Base-by-base conservation (phyloP, 2,329 filamentous ascomycete species). In the Eutypa lata region DNA sequence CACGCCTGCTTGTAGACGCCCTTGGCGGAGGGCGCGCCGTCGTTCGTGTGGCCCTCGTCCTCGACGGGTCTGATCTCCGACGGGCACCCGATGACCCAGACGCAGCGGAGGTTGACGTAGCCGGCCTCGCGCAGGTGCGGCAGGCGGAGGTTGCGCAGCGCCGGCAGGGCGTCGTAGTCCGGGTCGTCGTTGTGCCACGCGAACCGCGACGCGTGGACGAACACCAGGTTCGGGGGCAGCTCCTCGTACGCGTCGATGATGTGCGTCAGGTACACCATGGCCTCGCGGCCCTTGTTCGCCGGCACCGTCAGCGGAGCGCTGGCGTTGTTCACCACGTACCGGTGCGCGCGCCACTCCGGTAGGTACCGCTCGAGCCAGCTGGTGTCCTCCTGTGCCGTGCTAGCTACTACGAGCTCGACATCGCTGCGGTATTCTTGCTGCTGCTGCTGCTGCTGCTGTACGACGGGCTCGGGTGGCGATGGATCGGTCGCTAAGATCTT, bases 81-180 rank as follows among this genome's bases (percentile, higher is more conserved):
- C 3, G 77, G 74, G 56, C 83, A 86, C 8, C 82, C 82, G 2
- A 82, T 78, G 42, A 76, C 71, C 78, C 76, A 81, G 57, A 78
- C 78, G 64, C 83, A 86, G 49, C 83, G 78, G 48, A 86, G 73
- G 61, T 86, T 86, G 57, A 79, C 76, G 63, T 85, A 86, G 45
- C 82, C 83, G 48, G 75, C 71, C 49, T 73, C 65, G 47, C 75
- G 73, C n/a, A 86, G 72, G 52, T 80, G 75, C 19, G 76, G 66
- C 21, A 80, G 63, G 24, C 74, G 75, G 16, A 84, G 72, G 38
- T 68, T 69, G 48, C 72, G 74, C 52, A 84, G 74, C 2, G 76
- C 71, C 2, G 72, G 69, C 18, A 82, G 73, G n/a, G 76, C 78
- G 61, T 82, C 79, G 69, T 82, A 77, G 49, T 80, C 70, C 7